A percentile compares a stretch with the other conserved stretches of the same genome.
These are phyloP conservation scores for Scedosporium minutisporum DNA, from an alignment of 2,329 filamentous ascomycete species.

Conservation along the genomic window DNA sequence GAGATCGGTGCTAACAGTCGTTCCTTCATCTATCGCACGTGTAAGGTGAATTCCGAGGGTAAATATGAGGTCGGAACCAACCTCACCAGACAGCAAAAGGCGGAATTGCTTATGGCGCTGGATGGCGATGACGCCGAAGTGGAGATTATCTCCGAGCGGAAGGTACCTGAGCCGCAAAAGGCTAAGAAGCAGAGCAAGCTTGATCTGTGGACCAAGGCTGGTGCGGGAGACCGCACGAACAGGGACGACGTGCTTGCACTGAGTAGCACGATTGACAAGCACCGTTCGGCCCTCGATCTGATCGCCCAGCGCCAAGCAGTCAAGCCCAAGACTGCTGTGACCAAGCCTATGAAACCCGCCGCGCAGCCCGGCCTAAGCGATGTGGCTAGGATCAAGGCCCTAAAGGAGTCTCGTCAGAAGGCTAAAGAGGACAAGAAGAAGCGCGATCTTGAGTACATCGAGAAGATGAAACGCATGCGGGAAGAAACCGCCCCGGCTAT, in stretches of 20 bases:
- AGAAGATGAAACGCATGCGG: constrained; percentile 44
- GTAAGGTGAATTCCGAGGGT: constrained; percentile 42
- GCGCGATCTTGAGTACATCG: constrained; percentile 62
- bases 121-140: constrained; percentile 44
- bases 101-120: constrained; percentile 61
- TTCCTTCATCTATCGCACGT: constrained; percentile 55
- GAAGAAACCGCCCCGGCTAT: constrained; percentile 15
- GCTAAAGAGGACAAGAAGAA: constrained; percentile 67
- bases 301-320: constrained; percentile 27
- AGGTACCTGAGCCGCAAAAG: constrained; percentile 12
- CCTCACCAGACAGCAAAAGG: constrained; percentile 70
- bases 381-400: constrained; percentile 15
- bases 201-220: constrained; percentile 24
- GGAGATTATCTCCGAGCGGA: constrained; percentile 5
- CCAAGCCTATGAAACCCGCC: constrained; percentile 14
- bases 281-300: constrained; percentile 29
- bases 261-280: constrained; percentile 35
- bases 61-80: constrained; percentile 63
- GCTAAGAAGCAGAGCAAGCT: constrained; percentile 49
- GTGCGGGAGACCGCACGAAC: constrained; percentile 16
- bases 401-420: constrained; percentile 64
- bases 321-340: constrained; percentile 15
- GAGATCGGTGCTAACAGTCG: constrained; percentile 54
- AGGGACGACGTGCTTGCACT: constrained; percentile 39
- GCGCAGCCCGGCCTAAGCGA: constrained; percentile 18